Percentiles rank a stretch among this genome's conserved stretches.
Conservation (phyloP, 2,329 filamentous ascomycete genomes). For the Colletotrichum filicis region DNA sequence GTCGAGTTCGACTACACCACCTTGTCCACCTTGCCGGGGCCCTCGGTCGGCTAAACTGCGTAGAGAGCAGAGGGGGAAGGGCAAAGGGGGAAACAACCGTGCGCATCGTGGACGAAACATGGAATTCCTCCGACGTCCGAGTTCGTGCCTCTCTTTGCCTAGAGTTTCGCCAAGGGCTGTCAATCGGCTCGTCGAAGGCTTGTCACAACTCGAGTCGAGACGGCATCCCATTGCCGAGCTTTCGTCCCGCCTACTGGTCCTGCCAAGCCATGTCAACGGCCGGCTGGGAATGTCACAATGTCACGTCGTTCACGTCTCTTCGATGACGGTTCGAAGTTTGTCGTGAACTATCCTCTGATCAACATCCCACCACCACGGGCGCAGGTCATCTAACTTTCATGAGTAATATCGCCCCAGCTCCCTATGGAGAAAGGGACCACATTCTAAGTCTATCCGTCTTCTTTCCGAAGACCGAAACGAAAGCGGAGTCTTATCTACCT, state of each 20-base stretch:
- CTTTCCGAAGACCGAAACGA: constrained; percentile 21
- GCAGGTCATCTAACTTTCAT: background rate
- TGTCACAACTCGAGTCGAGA: constrained; percentile 25
- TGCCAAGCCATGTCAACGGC: constrained; percentile 27
- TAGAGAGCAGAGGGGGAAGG: no score
- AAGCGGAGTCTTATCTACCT: background rate
- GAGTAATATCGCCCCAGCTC: background rate
- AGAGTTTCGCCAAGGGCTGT: constrained; percentile 31
- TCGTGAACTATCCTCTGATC: background rate
- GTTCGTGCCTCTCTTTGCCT: background rate
- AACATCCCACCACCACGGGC: background rate
- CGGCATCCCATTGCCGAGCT: constrained; percentile 24
- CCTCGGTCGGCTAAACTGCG: background rate
- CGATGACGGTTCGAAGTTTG: background rate
- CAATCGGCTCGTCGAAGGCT: constrained; percentile 31
- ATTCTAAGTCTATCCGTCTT: constrained; percentile 18
- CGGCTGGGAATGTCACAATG: constrained; percentile 17
- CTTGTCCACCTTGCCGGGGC: background rate
- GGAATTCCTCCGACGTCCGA: constrained; percentile 20
- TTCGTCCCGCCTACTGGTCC: constrained; percentile 26
- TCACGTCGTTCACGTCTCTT: constrained; percentile 2
- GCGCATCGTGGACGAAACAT: constrained; percentile 27
- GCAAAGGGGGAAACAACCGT: constrained; percentile 20
- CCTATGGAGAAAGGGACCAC: constrained; percentile 8
- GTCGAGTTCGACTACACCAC: background rate